Evolutionary conservation across 768 basidiomycete genomes (phyloP), one percentile per base, ranked within the genome.

Genomic region (Suillus subaureus): DNA sequence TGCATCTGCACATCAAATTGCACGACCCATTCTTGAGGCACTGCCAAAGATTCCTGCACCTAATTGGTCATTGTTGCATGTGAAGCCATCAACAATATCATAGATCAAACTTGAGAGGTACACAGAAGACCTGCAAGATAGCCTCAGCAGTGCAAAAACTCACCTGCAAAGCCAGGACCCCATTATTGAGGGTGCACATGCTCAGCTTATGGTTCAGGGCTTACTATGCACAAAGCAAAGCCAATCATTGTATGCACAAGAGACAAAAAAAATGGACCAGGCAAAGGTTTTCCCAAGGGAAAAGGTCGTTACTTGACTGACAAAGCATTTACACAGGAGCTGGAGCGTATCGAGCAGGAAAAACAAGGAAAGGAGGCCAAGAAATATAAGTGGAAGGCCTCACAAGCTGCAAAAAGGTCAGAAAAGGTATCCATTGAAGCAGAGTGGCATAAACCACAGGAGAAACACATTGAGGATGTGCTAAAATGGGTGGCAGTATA

Each of bases 11-110:
- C 39, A 58, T 35, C 31, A 47, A 0, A 47, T 70, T 35, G 7
- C 57, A 4, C 1, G 37, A 0, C 71, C 73, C 0, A 65, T 69
- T 6, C 62, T 72, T 40, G 67, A 73, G 43, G 61, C 35, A 13
- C 71, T 61, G 21, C 54, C 33, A 7, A 55, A 70, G 33, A 42
- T 65, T 7, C 52, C 66, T 8, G 31, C 54, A 21, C 67, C 63
- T 33, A 55, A 67, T 49, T 70, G 70, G 70, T 31, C 60, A 26
- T 51, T 64, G 26, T 8, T 52, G 0, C 0, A 40, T 18, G 35
- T 21, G 6, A 43, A 43, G 43, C 43, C 43, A 21, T 43, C 18
- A 7, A 43, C 18, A 2, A 43, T 43, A 18, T 43, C 18, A 2
- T 7, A 2, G 18, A 43, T 43, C 0, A 6, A 43, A 43, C 43